Evolutionary conservation across 192 early-diverging fungal species (phyloP).

Genomic region (Linnemannia exigua): DNA sequence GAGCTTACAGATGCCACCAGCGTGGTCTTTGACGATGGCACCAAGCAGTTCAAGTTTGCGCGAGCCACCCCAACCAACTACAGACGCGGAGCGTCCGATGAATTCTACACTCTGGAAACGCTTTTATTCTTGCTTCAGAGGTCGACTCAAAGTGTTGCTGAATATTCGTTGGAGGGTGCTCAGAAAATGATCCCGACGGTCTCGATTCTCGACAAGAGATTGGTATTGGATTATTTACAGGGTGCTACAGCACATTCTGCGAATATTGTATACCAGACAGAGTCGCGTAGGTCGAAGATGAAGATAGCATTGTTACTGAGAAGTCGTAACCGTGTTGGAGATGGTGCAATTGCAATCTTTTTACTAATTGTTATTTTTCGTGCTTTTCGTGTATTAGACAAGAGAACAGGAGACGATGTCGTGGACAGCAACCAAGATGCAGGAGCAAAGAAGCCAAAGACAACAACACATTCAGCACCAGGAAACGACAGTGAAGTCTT

Average conservation of each 20-base stretch:
- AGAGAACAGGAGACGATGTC: conserved; percentile 52
- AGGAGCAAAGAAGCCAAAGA: conserved; percentile 55
- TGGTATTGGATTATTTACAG: conserved; percentile 81
- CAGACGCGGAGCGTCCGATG: conserved; percentile 67
- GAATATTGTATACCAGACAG: conserved; percentile 52
- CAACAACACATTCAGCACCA: conserved; percentile 22
- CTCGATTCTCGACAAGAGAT: conserved; percentile 79
- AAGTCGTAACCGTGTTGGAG: neutral
- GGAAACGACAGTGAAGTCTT: conserved; percentile 55
- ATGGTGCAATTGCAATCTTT: neutral
- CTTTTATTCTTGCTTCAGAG: conserved; percentile 80
- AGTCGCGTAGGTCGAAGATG: conserved; percentile 15
- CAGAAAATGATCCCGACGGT: conserved; percentile 73
- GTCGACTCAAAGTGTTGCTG: conserved; percentile 73
- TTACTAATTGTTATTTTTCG: conserved; percentile 7
- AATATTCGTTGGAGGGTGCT: conserved; percentile 78
- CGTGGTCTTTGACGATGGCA: conserved; percentile 69
- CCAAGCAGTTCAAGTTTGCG: conserved; percentile 64
- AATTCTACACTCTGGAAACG: conserved; percentile 78
- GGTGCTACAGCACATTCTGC: conserved; percentile 63
- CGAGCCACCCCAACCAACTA: conserved; percentile 70
- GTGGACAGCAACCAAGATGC: conserved; percentile 50
- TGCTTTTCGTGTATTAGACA: conserved; percentile 21
- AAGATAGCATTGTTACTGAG: neutral
- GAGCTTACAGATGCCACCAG: conserved; percentile 62